Conservation (phyloP, 164 flowering plant genomes). For the Cinnamomum micranthum region DNA sequence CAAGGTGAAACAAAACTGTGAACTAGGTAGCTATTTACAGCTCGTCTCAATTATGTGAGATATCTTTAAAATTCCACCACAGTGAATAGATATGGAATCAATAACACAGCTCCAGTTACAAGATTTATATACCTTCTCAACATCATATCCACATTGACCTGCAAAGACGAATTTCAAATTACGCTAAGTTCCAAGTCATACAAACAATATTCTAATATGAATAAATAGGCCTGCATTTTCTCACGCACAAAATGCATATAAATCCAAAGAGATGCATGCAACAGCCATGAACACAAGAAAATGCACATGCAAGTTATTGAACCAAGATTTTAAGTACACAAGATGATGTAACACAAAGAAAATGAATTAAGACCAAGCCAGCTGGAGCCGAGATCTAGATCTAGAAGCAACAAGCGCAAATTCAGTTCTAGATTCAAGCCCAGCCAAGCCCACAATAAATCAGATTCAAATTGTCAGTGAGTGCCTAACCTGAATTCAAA, state of each 20-base stretch:
- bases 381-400: too few species aligned
- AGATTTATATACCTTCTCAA: conserved; percentile 59
- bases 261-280: neutral
- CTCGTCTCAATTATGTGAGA: neutral
- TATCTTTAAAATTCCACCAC: neutral
- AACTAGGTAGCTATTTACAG: neutral
- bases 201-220: neutral
- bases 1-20: neutral
- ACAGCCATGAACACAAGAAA: neutral
- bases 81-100: neutral
- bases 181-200: conserved; percentile 4
- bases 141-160: conserved; percentile 83
- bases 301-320: neutral
- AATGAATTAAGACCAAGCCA: too few species aligned
- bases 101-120: neutral
- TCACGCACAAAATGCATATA: neutral
- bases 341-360: too few species aligned
- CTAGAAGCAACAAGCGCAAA: too few species aligned
- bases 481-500: too few species aligned
- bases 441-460: too few species aligned
- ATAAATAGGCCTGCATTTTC: neutral
- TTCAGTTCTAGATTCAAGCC: too few species aligned
- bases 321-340: too few species aligned
- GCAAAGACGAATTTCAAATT: conserved; percentile 37
- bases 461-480: too few species aligned